A percentile compares a stretch with the other conserved stretches of the same genome.
These are phyloP conservation scores for Leishmania arabica DNA, from an alignment of 208 protist genomes.

Conservation along the genomic window DNA sequence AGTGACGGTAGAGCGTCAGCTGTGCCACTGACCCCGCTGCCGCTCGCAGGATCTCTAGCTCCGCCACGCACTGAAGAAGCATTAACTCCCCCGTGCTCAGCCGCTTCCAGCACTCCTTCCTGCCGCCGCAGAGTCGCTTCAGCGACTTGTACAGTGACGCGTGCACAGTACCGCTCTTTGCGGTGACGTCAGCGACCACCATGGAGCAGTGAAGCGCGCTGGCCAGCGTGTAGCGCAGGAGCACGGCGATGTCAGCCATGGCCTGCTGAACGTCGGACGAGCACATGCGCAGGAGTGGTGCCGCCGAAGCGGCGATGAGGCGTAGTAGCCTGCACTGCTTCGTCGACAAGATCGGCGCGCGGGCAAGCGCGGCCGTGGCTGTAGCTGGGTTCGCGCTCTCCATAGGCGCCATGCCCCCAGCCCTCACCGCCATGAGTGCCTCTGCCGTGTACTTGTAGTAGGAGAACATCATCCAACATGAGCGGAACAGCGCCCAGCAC, in stretches of 20 bases:
- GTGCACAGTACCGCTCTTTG: conserved; percentile 17
- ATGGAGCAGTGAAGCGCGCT: conserved; percentile 14
- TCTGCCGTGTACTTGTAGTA: conserved; percentile 78
- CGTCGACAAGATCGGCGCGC: conserved; percentile 29
- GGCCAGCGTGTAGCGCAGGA: conserved; percentile 51
- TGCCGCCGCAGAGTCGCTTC: conserved; percentile 30
- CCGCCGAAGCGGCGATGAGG: conserved; percentile 56
- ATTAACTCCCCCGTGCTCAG: conserved; percentile 70
- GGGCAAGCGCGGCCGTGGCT: conserved; percentile 3
- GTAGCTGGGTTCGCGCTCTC: not conserved
- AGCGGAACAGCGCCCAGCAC: conserved; percentile 57
- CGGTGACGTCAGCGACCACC: conserved; percentile 21
- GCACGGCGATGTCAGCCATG: conserved; percentile 65
- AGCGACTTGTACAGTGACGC: conserved; percentile 19
- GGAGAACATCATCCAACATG: conserved; percentile 79
- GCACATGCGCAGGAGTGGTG: conserved; percentile 80
- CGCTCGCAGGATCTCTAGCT: conserved; percentile 78
- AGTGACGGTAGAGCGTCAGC: conserved; percentile 75
- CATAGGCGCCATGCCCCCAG: conserved; percentile 12
- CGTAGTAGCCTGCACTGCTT: conserved; percentile 54
- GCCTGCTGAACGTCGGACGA: conserved; percentile 78
- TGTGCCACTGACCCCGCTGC: conserved; percentile 73
- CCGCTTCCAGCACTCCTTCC: conserved; percentile 30
- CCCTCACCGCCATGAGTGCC: conserved; percentile 34
- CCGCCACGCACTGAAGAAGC: conserved; percentile 59